Evolutionary conservation across 2,329 filamentous ascomycete species (phyloP).

Genomic region (Podosphaera aphanis): DNA sequence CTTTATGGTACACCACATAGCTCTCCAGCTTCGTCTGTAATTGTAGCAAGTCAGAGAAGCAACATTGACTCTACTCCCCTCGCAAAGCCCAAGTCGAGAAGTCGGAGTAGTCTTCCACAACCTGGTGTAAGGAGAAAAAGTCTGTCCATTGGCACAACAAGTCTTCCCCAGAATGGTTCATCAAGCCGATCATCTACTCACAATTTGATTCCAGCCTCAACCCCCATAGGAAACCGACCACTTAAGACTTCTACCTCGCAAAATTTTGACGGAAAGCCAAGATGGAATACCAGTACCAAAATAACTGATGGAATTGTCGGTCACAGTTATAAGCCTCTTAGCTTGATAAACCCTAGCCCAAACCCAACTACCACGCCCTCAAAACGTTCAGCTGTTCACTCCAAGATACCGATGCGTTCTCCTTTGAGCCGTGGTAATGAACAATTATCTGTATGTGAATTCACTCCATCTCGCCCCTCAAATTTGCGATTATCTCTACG

Average conservation of each 20-base stretch:
- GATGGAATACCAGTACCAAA: constrained; percentile 50
- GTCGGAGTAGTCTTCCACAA: constrained; percentile 18
- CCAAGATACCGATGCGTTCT: constrained; percentile 15
- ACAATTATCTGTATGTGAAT: constrained; percentile 10
- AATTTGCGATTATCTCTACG: constrained; percentile 24
- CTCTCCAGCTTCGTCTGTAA: constrained; percentile 43
- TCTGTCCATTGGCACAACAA: constrained; percentile 19
- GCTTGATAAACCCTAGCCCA: constrained; percentile 11
- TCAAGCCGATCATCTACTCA: constrained; percentile 17
- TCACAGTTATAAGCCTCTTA: constrained; percentile 42
- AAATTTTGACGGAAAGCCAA: constrained; percentile 34
- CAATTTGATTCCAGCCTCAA: constrained; percentile 20
- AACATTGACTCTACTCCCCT: constrained; percentile 9
- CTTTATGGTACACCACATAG: constrained; percentile 25
- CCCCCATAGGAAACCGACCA: constrained; percentile 23
- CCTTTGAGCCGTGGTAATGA: constrained; percentile 12
- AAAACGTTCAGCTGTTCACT: constrained; percentile 9
- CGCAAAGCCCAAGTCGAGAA: constrained; percentile 10
- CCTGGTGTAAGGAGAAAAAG: constrained; percentile 22
- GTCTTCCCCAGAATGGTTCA: constrained; percentile 18
- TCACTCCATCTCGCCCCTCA: constrained; percentile 12
- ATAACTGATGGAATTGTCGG: constrained; percentile 38
- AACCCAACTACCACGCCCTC: constrained; percentile 9
- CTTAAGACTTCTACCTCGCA: constrained; percentile 22
- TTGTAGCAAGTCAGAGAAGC: constrained; percentile 27